These are phyloP conservation scores for Phenoliferia sp. DNA, from an alignment of 1,284 basidiomycete genomes.

Conservation along the genomic window DNA sequence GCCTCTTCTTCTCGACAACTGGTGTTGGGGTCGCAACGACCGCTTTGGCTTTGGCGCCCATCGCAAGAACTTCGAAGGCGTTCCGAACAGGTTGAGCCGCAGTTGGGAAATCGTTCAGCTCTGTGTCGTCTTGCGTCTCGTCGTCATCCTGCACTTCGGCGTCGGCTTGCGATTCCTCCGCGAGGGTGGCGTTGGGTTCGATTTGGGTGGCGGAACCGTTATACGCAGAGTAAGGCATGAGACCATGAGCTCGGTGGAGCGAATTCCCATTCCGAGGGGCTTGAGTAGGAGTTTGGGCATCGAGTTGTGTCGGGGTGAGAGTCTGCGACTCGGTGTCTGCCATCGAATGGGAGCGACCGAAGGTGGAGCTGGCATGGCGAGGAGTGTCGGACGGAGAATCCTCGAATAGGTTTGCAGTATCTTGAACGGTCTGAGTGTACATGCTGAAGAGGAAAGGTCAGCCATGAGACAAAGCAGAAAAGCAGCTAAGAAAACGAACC, in stretches of 20 bases:
- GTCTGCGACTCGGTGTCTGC: conserved; percentile 15
- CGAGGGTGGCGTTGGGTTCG: neutral
- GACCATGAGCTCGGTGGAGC: conserved; percentile 4
- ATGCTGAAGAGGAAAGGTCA: conserved; percentile 1
- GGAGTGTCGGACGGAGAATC: conserved; percentile 26
- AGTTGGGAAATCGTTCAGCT: conserved; percentile 2
- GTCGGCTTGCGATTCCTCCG: neutral
- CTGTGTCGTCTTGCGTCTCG: neutral
- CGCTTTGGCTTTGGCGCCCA: neutral
- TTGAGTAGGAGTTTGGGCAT: conserved; percentile 23
- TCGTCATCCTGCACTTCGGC: neutral
- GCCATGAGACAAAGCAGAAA: neutral
- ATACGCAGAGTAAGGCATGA: neutral
- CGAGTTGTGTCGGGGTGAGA: conserved; percentile 24
- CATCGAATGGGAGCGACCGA: conserved; percentile 4
- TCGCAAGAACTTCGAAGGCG: conserved; percentile 16
- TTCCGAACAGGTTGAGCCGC: conserved; percentile 16
- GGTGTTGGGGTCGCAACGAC: neutral
- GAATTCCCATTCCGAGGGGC: conserved; percentile 3
- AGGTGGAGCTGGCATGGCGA: neutral
- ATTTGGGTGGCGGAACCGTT: neutral
- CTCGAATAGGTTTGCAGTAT: conserved; percentile 16
- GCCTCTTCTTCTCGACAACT: neutral
- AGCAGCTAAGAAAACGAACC: conserved; percentile 2
- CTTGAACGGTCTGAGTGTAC: conserved; percentile 29